Percentiles rank a stretch among this genome's conserved stretches.
Conservation (phyloP, 2,329 filamentous ascomycete genomes). For the Aureobasidium uvarum region DNA sequence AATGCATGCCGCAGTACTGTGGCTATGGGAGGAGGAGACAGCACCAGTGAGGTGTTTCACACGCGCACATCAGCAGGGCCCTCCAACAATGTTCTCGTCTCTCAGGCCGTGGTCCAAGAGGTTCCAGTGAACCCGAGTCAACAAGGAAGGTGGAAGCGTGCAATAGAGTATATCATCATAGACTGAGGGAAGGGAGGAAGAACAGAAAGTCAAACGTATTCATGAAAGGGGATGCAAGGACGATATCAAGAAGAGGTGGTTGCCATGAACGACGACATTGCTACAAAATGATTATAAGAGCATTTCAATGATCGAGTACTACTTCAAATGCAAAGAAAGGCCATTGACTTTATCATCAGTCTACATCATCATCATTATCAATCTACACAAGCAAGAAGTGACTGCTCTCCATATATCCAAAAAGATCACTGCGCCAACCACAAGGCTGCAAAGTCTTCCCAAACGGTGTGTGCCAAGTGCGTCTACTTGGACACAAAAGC, state of each 20-base stretch:
- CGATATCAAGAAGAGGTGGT: background rate
- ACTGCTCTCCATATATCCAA: background rate
- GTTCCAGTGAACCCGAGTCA: background rate
- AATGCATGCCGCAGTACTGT: background rate
- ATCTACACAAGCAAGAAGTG: background rate
- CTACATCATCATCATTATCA: background rate
- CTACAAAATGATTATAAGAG: background rate
- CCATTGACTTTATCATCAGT: background rate
- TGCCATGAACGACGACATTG: background rate
- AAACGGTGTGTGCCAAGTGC: background rate
- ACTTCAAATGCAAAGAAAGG: background rate
- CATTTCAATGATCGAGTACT: background rate
- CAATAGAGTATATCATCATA: background rate
- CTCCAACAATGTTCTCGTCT: background rate
- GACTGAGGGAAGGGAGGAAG: background rate
- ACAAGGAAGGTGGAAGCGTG: background rate
- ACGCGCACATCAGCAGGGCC: too few species aligned
- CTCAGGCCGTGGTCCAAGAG: background rate
- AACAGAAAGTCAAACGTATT: background rate
- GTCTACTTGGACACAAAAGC: conserved; percentile 54
- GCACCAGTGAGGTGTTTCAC: background rate
- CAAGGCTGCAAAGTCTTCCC: background rate
- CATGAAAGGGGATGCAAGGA: background rate
- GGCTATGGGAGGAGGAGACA: background rate
- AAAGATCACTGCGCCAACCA: background rate